Conservation (phyloP, 139 green algal genomes). For the Picocystis salinarum region DNA sequence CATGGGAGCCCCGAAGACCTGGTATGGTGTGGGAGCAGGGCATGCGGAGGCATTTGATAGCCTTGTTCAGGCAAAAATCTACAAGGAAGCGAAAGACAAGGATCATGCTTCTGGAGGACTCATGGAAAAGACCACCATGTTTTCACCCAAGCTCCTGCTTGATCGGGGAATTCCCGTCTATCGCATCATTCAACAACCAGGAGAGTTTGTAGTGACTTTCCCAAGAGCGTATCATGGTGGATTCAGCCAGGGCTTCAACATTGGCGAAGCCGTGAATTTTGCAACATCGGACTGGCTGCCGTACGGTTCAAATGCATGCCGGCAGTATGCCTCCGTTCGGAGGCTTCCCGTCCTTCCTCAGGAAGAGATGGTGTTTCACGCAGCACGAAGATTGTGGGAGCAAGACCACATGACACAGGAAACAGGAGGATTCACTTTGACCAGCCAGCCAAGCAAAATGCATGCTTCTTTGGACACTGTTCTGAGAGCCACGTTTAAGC, state of each 20-base stretch:
- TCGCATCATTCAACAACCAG: conserved; percentile 40
- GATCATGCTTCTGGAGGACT: conserved; percentile 8
- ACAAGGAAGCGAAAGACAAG: no score
- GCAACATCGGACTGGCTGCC: conserved; percentile 58
- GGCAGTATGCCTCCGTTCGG: no score
- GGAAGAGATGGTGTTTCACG: no score
- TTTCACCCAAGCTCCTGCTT: conserved; percentile 30
- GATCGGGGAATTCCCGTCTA: conserved; percentile 37
- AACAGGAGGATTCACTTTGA: no score
- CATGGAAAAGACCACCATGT: conserved; percentile 46
- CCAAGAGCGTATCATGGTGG: conserved; percentile 62
- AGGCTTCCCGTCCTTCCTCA: no score
- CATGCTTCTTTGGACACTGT: no score
- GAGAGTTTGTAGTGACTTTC: conserved; percentile 75
- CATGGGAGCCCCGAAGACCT: conserved; percentile 63
- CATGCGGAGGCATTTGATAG: no score
- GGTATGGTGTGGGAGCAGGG: conserved; percentile 59
- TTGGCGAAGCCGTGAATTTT: conserved; percentile 83
- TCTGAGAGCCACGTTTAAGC: no score
- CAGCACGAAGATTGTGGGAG: no score
- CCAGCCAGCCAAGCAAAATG: no score
- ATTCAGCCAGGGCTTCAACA: conserved; percentile 65
- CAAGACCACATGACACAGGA: no score
- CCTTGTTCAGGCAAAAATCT: no score
- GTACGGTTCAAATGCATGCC: conserved; percentile 5